Evolutionary conservation across 116 monocot genomes (phyloP).

Genomic region (Thalassia testudinum): DNA sequence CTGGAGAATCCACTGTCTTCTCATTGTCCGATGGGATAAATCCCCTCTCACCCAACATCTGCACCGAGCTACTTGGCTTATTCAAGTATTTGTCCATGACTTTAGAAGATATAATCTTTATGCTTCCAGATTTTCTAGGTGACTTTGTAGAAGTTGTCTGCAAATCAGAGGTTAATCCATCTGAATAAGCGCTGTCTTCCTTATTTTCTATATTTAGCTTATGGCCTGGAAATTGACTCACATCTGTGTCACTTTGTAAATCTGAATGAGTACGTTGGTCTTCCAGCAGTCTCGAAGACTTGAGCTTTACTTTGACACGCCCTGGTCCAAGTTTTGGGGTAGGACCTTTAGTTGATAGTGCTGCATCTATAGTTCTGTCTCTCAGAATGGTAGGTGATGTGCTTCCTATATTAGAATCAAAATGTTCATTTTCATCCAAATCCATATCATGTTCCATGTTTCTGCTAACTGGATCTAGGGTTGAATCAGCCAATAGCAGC

Average conservation of each 20-base stretch:
- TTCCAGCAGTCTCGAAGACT: slow-evolving; percentile 35
- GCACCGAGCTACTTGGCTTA: slow-evolving; percentile 16
- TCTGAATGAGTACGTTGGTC: slow-evolving; percentile 28
- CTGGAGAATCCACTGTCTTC: slow-evolving; percentile 13
- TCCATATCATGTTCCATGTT: slow-evolving; percentile 18
- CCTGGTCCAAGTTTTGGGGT: slow-evolving; percentile 21
- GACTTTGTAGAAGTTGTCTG: slow-evolving; percentile 33
- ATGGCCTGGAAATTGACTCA: slow-evolving; percentile 18
- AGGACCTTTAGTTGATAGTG: slow-evolving; percentile 13
- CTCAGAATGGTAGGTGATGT: slow-evolving; percentile 13
- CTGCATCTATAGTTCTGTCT: slow-evolving; percentile 19
- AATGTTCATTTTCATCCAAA: slow-evolving; percentile 24
- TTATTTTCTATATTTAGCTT: slow-evolving; percentile 20
- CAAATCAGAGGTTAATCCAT: slow-evolving; percentile 39
- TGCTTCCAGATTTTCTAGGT: slow-evolving; percentile 50
- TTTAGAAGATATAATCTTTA: slow-evolving; percentile 72
- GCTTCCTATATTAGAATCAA: slow-evolving; percentile 19
- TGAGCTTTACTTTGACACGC: slow-evolving; percentile 72
- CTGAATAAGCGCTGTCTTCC: slow-evolving; percentile 45
- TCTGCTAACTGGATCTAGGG: slow-evolving; percentile 9
- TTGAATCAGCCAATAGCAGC: slow-evolving; percentile 7
- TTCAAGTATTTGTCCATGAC: slow-evolving; percentile 15
- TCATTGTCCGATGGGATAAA: slow-evolving; percentile 17
- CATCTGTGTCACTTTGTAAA: slow-evolving; percentile 32
- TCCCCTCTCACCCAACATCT: slow-evolving; percentile 4